phyloP scores from a whole-genome alignment of 768 basidiomycete genomes.

The Chiua virens region DNA sequence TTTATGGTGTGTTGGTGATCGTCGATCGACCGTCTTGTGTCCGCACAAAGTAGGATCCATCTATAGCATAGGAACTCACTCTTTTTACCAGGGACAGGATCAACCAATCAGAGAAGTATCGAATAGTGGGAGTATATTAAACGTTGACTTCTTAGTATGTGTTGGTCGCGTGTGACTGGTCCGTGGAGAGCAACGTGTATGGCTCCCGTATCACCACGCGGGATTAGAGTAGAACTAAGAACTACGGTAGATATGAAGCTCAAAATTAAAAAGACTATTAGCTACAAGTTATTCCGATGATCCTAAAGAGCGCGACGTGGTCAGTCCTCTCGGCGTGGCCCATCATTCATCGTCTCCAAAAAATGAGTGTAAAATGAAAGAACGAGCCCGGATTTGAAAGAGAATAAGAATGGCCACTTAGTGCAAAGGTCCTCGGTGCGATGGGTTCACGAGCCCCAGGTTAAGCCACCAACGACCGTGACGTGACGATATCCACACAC shows the following conservation, averaged over 20 bases:
- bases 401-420: neutral
- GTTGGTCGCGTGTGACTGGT: no score
- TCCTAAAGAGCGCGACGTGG: neutral
- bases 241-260: conserved; percentile 1
- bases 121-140: no score
- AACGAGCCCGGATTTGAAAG: neutral
- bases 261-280: conserved; percentile 3
- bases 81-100: no score
- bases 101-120: no score
- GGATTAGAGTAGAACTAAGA: conserved; percentile 1
- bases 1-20: no score
- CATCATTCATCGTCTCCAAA: neutral
- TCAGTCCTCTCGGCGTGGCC: no score
- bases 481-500: conserved; percentile 31
- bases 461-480: conserved; percentile 46
- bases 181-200: no score
- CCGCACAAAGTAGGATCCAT: no score
- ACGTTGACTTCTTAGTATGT: no score
- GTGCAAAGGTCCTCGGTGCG: conserved; percentile 6
- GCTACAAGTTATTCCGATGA: conserved; percentile 12
- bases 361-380: neutral
- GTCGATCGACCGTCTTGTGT: no score
- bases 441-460: conserved; percentile 39
- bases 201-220: no score
- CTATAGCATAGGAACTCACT: no score